phyloP scores from a whole-genome alignment of 106 monocot genomes.

The Chionographis japonica region DNA sequence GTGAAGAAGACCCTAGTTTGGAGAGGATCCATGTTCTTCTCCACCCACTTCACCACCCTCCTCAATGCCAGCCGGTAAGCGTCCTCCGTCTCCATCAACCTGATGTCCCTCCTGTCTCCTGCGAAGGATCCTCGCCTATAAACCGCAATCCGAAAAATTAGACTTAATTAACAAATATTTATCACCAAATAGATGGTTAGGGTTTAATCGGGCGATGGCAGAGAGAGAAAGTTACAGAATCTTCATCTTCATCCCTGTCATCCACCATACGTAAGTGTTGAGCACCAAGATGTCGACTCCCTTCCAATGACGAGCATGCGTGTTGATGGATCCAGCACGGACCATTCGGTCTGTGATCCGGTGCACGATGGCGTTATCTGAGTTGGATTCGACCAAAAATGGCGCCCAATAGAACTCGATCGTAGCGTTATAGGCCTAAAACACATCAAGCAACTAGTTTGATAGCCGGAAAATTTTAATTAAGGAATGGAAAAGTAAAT shows the following conservation, averaged over 20 bases:
- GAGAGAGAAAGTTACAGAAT: conserved; percentile 37
- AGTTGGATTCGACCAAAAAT: conserved; percentile 58
- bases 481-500: too few species aligned
- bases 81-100: conserved; percentile 44
- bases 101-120: conserved; percentile 40
- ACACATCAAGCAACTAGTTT: too few species aligned
- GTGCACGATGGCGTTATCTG: conserved; percentile 48
- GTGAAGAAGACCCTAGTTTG: conserved; percentile 53
- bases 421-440: conserved; percentile 43
- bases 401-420: conserved; percentile 73
- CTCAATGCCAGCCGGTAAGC: conserved; percentile 47
- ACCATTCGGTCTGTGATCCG: conserved; percentile 2
- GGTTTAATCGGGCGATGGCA: too few species aligned
- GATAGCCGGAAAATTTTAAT: too few species aligned
- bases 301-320: conserved; percentile 58
- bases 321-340: conserved; percentile 26
- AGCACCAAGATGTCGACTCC: conserved; percentile 48
- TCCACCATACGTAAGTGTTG: conserved; percentile 68
- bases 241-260: conserved; percentile 57
- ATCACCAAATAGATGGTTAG: too few species aligned
- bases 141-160: too few species aligned
- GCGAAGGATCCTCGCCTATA: conserved; percentile 37
- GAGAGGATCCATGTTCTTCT: conserved; percentile 50
- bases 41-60: conserved; percentile 63
- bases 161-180: too few species aligned